phyloP scores from a whole-genome alignment of 2,329 filamentous ascomycete genomes.

The Phyllosticta citrichinensis region DNA sequence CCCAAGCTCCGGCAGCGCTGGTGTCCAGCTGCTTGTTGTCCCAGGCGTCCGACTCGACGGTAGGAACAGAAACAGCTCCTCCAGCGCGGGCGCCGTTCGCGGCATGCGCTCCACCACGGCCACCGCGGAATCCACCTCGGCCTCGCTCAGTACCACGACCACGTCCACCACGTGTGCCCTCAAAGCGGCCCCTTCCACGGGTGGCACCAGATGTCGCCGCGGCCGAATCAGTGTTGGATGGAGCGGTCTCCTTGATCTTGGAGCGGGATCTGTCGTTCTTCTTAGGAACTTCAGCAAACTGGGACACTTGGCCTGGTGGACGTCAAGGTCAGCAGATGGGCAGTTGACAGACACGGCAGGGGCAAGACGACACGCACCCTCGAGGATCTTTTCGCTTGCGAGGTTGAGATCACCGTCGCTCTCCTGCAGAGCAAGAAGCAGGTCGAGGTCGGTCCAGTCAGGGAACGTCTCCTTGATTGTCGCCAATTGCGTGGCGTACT shows the following conservation, averaged over 20 bases:
- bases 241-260: conserved; percentile 57
- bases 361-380: conserved; percentile 45
- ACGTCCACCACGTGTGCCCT: conserved; percentile 46
- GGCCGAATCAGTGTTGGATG: conserved; percentile 39
- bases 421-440: conserved; percentile 88
- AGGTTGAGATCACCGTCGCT: conserved; percentile 64
- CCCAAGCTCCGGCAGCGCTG: conserved; percentile 17
- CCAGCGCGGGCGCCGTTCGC: conserved; percentile 50
- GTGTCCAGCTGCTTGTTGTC: conserved; percentile 29
- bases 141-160: conserved; percentile 49
- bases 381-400: conserved; percentile 68
- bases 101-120: conserved; percentile 50
- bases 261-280: conserved; percentile 62
- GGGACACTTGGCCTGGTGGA: conserved; percentile 59
- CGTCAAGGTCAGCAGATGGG: conserved; percentile 16
- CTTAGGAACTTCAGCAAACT: conserved; percentile 78
- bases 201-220: conserved; percentile 10
- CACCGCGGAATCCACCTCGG: conserved; percentile 44
- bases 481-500: conserved; percentile 68
- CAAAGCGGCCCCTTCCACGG: conserved; percentile 9
- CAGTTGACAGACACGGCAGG: background rate
- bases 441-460: conserved; percentile 90
- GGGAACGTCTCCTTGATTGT: conserved; percentile 89
- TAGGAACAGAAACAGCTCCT: conserved; percentile 51
- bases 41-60: conserved; percentile 59